Conservation (phyloP, 768 basidiomycete species). For the Hypholoma sublateritium region DNA sequence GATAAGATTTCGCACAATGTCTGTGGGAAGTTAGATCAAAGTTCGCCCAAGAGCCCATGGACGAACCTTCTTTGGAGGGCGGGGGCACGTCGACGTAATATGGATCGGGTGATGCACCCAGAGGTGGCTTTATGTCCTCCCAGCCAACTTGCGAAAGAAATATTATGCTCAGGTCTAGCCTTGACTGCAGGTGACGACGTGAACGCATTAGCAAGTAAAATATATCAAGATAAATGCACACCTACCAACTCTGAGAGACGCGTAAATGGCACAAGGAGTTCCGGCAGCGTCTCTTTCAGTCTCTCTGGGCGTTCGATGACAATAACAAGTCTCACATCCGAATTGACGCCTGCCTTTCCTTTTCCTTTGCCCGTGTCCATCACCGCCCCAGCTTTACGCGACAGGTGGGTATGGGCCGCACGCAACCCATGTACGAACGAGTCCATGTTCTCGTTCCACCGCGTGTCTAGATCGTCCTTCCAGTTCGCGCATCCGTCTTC, state of each 20-base stretch:
- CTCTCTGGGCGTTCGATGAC: slow-evolving; percentile 69
- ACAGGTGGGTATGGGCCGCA: slow-evolving; percentile 31
- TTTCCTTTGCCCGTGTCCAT: slow-evolving; percentile 33
- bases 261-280: slow-evolving; percentile 68
- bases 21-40: slow-evolving; percentile 15
- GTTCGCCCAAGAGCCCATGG: background rate
- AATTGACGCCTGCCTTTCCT: slow-evolving; percentile 21
- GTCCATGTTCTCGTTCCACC: slow-evolving; percentile 68
- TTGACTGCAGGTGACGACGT: slow-evolving; percentile 42
- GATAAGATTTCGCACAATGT: slow-evolving; percentile 35
- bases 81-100: slow-evolving; percentile 60
- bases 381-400: slow-evolving; percentile 10
- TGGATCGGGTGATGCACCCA: slow-evolving; percentile 73
- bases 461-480: slow-evolving; percentile 37
- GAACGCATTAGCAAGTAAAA: background rate
- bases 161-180: slow-evolving; percentile 56
- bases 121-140: slow-evolving; percentile 69
- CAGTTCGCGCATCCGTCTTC: slow-evolving; percentile 62
- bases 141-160: slow-evolving; percentile 67
- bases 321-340: slow-evolving; percentile 49
- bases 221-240: background rate
- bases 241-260: slow-evolving; percentile 72
- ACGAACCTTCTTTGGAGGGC: slow-evolving; percentile 56
- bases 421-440: slow-evolving; percentile 68
- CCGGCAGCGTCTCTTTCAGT: slow-evolving; percentile 59